Percentiles rank a stretch among this genome's conserved stretches.
Conservation (phyloP, 495 filamentous ascomycete genomes). For the Penicillium manginii region DNA sequence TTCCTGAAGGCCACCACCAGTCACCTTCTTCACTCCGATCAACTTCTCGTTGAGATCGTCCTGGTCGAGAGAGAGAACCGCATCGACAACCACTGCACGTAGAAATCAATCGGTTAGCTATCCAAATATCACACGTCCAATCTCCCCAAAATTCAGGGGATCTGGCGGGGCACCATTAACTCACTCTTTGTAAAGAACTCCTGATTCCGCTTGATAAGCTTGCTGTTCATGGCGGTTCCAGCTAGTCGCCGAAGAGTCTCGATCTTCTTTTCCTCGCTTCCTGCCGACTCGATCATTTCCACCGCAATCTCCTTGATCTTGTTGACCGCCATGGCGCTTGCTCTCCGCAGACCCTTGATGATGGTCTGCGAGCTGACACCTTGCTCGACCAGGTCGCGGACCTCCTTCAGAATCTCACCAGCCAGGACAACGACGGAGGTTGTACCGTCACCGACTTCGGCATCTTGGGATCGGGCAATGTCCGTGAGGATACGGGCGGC, state of each 20-base stretch:
- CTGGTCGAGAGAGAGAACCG: slow-evolving; percentile 95
- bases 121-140: slow-evolving; percentile 1
- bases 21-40: slow-evolving; percentile 97
- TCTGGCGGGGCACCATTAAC: slow-evolving; percentile 23
- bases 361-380: slow-evolving; percentile 97
- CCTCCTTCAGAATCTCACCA: slow-evolving; percentile 94
- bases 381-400: slow-evolving; percentile 92
- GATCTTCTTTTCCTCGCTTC: slow-evolving; percentile 77
- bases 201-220: slow-evolving; percentile 96
- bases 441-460: slow-evolving; percentile 96
- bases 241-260: slow-evolving; percentile 90
- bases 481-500: slow-evolving; percentile 97
- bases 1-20: slow-evolving; percentile 94
- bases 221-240: slow-evolving; percentile 98
- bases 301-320: slow-evolving; percentile 98
- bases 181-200: slow-evolving; percentile 96
- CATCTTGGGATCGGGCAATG: slow-evolving; percentile 97
- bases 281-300: slow-evolving; percentile 59
- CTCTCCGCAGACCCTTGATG: slow-evolving; percentile 91
- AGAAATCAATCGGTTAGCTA: slow-evolving; percentile 15
- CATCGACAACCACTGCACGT: slow-evolving; percentile 88
- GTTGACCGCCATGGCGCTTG: slow-evolving; percentile 91
- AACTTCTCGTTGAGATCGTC: slow-evolving; percentile 96
- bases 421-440: slow-evolving; percentile 96
- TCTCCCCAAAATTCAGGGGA: background rate